Conservation (phyloP, 2,329 filamentous ascomycete species). For the Dothideomycetidae sp. region DNA sequence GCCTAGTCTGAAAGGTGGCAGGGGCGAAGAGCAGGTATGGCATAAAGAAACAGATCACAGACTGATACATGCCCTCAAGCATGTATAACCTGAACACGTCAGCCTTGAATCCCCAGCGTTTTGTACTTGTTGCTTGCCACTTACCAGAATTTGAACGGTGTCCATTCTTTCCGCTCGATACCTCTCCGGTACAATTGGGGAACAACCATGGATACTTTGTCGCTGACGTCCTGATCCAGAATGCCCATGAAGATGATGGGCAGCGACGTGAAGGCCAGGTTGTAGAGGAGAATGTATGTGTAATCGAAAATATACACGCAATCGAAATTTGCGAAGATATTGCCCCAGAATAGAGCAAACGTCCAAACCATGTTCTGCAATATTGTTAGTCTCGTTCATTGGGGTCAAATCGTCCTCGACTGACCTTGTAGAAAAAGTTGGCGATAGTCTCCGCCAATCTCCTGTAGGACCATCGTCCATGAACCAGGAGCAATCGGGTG, state of each 20-base stretch:
- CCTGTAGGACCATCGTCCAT: conserved; percentile 93
- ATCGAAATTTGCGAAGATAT: conserved; percentile 90
- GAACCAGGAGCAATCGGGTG: conserved; percentile 70
- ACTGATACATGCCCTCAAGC: conserved; percentile 89
- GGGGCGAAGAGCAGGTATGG: conserved; percentile 65
- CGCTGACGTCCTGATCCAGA: conserved; percentile 90
- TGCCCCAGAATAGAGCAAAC: conserved; percentile 93
- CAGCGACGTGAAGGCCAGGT: conserved; percentile 89
- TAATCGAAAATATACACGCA: conserved; percentile 96
- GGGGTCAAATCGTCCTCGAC: conserved; percentile 12
- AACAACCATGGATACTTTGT: conserved; percentile 83
- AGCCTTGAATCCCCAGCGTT: background rate
- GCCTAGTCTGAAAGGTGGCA: conserved; percentile 54
- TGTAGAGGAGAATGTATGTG: conserved; percentile 93
- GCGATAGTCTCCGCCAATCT: conserved; percentile 84
- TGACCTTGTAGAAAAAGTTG: conserved; percentile 97
- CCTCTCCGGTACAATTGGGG: conserved; percentile 90
- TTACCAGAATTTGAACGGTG: conserved; percentile 89
- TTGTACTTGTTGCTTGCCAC: conserved; percentile 19
- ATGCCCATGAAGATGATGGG: conserved; percentile 94
- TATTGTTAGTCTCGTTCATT: conserved; percentile 17
- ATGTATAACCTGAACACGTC: conserved; percentile 52
- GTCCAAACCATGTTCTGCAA: conserved; percentile 87
- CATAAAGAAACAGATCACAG: conserved; percentile 83
- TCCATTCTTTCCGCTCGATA: conserved; percentile 95